Evolutionary conservation across 2,329 filamentous ascomycete genomes (phyloP).

Genomic region (Bipolaris oryzae): DNA sequence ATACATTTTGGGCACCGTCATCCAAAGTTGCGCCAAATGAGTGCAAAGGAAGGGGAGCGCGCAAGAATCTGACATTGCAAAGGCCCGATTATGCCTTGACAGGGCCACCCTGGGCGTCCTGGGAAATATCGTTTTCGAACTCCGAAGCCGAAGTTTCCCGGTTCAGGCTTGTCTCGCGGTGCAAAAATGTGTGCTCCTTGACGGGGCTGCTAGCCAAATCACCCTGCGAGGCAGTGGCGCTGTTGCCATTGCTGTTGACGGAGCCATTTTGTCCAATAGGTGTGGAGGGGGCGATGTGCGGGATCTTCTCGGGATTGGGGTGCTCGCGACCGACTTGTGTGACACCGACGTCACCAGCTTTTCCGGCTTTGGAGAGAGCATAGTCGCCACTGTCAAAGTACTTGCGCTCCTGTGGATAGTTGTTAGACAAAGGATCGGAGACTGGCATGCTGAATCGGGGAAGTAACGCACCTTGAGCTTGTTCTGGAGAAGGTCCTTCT

Average conservation of each 20-base stretch:
- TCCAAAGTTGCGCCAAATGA: slow-evolving; percentile 12
- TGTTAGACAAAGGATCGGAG: slow-evolving; percentile 10
- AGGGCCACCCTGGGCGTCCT: slow-evolving; percentile 20
- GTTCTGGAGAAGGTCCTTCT: slow-evolving; percentile 95
- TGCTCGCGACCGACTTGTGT: slow-evolving; percentile 94
- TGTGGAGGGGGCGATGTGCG: slow-evolving; percentile 75
- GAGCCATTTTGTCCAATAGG: slow-evolving; percentile 49
- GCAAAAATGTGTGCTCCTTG: slow-evolving; percentile 87
- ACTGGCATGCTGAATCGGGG: neutral
- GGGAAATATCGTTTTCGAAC: slow-evolving; percentile 50
- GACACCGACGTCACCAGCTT: slow-evolving; percentile 90
- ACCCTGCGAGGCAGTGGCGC: slow-evolving; percentile 42
- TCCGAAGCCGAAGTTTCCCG: slow-evolving; percentile 77
- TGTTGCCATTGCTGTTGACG: slow-evolving; percentile 35
- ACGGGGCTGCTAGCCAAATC: slow-evolving; percentile 73
- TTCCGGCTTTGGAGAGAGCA: slow-evolving; percentile 95
- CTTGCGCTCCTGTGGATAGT: slow-evolving; percentile 72
- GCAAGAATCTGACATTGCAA: slow-evolving; percentile 4
- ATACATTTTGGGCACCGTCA: slow-evolving; percentile 27
- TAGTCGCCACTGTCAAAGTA: slow-evolving; percentile 98
- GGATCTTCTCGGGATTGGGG: slow-evolving; percentile 92
- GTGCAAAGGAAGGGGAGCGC: slow-evolving; percentile 3
- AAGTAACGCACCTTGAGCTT: slow-evolving; percentile 74
- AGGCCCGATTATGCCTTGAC: slow-evolving; percentile 25
- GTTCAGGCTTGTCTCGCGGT: slow-evolving; percentile 78